Conservation (phyloP, 352 stramenopile genomes). For the Phytopythium sindhum region DNA sequence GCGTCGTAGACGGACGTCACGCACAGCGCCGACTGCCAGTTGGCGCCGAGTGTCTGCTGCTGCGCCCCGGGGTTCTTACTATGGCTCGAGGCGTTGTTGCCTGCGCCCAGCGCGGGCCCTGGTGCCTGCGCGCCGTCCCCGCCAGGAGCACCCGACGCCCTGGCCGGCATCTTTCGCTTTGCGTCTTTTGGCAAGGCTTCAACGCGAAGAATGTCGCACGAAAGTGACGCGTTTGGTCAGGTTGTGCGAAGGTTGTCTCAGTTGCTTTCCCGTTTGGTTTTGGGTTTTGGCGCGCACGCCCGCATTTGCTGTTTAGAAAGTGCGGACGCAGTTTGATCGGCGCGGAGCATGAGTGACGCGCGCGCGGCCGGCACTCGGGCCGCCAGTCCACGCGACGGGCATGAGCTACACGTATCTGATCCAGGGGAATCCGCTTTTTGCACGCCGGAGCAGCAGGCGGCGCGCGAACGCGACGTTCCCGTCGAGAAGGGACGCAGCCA, state of each 20-base stretch:
- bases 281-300: background rate
- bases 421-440: background rate
- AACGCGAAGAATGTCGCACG: background rate
- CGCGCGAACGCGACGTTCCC: background rate
- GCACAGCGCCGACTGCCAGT: slow-evolving; percentile 74
- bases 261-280: background rate
- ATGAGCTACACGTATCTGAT: no score
- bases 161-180: background rate
- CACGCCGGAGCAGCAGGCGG: slow-evolving; percentile 1
- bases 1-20: slow-evolving; percentile 77
- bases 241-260: background rate
- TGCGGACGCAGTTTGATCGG: background rate
- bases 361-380: background rate
- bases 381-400: no score
- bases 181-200: background rate
- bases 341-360: background rate
- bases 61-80: background rate
- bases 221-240: background rate
- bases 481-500: background rate
- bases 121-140: background rate
- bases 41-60: slow-evolving; percentile 24
- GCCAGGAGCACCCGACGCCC: background rate
- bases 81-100: background rate
- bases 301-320: background rate
- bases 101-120: background rate